These are phyloP conservation scores for Yamadazyma taylorii DNA, from an alignment of 1,139 yeast genomes.

Conservation along the genomic window DNA sequence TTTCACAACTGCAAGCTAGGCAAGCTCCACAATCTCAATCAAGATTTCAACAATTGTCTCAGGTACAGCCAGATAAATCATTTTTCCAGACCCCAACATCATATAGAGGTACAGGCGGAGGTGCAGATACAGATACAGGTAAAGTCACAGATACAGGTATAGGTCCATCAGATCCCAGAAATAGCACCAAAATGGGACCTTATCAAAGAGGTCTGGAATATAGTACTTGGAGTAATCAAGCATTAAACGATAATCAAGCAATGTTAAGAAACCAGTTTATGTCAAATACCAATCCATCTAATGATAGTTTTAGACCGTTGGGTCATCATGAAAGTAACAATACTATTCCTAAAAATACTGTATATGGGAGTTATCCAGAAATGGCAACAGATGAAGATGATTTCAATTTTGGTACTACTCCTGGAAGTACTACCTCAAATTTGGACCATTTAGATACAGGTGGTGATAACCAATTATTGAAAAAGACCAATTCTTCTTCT, in stretches of 20 bases:
- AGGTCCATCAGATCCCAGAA: neutral
- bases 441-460: neutral
- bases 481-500: slow-evolving; percentile 1
- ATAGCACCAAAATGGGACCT: too few relatives aligned
- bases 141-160: too few relatives aligned
- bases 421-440: neutral
- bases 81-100: too few relatives aligned
- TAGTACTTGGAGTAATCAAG: slow-evolving; percentile 9
- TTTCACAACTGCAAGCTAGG: too few relatives aligned
- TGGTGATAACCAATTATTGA: neutral
- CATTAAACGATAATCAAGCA: slow-evolving; percentile 2
- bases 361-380: slow-evolving; percentile 1
- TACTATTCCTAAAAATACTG: neutral
- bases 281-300: slow-evolving; percentile 17
- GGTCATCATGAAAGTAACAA: neutral
- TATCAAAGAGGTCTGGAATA: slow-evolving; percentile 1
- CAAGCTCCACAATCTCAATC: too few relatives aligned
- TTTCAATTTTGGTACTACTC: slow-evolving; percentile 10
- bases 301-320: slow-evolving; percentile 10
- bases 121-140: too few relatives aligned
- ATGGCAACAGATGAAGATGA: slow-evolving; percentile 10
- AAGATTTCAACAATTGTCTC: too few relatives aligned
- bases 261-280: slow-evolving; percentile 16
- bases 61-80: too few relatives aligned
- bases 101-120: too few relatives aligned